These are phyloP conservation scores for Phytophthora hibernalis DNA, from an alignment of 352 stramenopile species.

Conservation along the genomic window DNA sequence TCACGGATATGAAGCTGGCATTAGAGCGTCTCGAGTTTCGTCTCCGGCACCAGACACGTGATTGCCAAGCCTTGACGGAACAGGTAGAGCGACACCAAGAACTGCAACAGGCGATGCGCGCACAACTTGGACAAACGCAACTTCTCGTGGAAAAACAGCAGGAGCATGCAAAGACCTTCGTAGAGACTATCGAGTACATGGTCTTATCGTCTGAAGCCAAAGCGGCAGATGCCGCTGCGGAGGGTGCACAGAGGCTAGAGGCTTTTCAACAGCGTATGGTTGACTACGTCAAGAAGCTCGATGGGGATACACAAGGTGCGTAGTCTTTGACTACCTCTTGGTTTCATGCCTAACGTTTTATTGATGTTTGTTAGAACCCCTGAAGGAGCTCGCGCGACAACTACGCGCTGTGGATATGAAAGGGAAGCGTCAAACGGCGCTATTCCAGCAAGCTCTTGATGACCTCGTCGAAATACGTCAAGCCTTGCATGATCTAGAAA, in stretches of 20 bases:
- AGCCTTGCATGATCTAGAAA: constrained; percentile 44
- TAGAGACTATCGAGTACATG: constrained; percentile 53
- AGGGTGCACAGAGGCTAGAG: constrained; percentile 47
- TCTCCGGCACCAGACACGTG: constrained; percentile 65
- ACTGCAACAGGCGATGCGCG: constrained; percentile 41
- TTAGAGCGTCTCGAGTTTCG: constrained; percentile 74
- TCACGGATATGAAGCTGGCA: constrained; percentile 54
- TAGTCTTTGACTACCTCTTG: background rate
- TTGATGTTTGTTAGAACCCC: constrained; percentile 33
- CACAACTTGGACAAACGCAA: constrained; percentile 56
- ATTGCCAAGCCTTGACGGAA: constrained; percentile 56
- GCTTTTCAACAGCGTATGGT: constrained; percentile 58
- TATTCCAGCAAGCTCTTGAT: constrained; percentile 52
- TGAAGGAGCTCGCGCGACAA: constrained; percentile 46
- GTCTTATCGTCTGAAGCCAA: constrained; percentile 42
- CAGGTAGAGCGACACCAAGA: constrained; percentile 60
- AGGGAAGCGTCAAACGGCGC: constrained; percentile 47
- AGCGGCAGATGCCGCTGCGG: constrained; percentile 16
- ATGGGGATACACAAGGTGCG: constrained; percentile 52
- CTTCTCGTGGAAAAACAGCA: constrained; percentile 50
- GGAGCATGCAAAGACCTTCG: constrained; percentile 56
- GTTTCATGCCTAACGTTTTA: background rate
- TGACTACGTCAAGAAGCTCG: constrained; percentile 54
- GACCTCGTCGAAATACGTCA: constrained; percentile 37
- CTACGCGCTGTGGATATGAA: constrained; percentile 52